Evolutionary conservation across 1,284 basidiomycete species (phyloP), one percentile per base, ranked within the genome.

Genomic region (Austroboletus novae-zelandiae): DNA sequence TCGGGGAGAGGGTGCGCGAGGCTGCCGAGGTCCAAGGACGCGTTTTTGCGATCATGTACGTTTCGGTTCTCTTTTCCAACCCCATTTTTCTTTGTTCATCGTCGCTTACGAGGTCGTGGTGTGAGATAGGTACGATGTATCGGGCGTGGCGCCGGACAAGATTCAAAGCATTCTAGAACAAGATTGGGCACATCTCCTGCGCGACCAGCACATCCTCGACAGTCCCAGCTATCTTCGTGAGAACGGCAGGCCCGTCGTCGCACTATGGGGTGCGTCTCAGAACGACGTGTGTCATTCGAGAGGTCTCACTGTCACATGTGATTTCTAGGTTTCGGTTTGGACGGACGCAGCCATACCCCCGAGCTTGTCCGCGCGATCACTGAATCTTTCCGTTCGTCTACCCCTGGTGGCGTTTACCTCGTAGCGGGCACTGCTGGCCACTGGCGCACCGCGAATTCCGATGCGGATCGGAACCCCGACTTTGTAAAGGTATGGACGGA

Each of bases 41-140:
- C 43, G 86, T 87, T 2, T 90, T 81, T 64, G 84, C 87, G 6
- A 84, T 90, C 55, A 91, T 91, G 89, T 88, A 52, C 59, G 85
- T 71, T 34, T 9, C 17, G 3, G 18, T n/a, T 18, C 9, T 5
- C 9, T 18, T 37, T 7, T 17, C 17, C 17, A 6, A 8, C 9
- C 32, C n/a, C 32, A 9, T 34, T 13, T 11, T 9, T 34, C 32
- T 4, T 27, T 27, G 25, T 27, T 7, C 27, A 6, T 7, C 27
- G 27, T 27, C 27, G 27, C 27, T 27, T 8, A 6, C 5, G 27
- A 27, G 27, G 9, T 27, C 27, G 9, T 36, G 27, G 13, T 20
- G 34, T 32, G 31, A 18, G 34, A 14, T 35, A 89, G 87, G 87
- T 90, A 91, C 62, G 87, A 90, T 65, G 79, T 89, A 3, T 78